Base-by-base conservation (phyloP, 208 protist species). In the Jaenimonas drosophilae region DNA sequence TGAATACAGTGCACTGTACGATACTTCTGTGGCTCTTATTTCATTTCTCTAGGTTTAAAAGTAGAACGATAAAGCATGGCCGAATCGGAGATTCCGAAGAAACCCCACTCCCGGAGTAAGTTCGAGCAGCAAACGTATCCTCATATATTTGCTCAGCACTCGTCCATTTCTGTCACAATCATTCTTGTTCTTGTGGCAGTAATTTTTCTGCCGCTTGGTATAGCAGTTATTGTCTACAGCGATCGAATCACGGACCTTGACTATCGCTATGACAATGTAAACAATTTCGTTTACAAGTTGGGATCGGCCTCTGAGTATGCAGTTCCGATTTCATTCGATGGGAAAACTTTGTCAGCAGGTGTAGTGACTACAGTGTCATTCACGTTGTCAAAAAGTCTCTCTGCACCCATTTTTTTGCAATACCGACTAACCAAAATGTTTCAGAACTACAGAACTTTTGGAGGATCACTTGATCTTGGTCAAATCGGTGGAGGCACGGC, bases 361-460 rank as follows among this genome's bases (percentile, higher is more conserved):
- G 62, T 53, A 2, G 19, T 52, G 3, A 72, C 75, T 2, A 17
- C 33, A 2, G 41, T 86, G 0, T 43, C 28, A 0, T 85, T 97
- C 44, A 63, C 53, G 2, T 26, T 98, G 1, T 5, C 12, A 1
- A 56, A 83, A 16, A 89, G 49, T 21, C 72, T 98, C 32, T 41
- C 71, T 6, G 55, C 82, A 9, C 96, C 97, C 7, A 62, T 99
- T 19, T 97, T 95, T 61, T 43, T 99, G 19, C 96, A 98, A 64
- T 99, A 99, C 69, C 61, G 85, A 17, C 61, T 99, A 0, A 83
- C 72, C 0, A 97, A 97, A 16, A 98, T 97, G 54, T 98, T 97
- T 67, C 97, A 99, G 61, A 99, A 99, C 64, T 97, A 99, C 53
- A 60, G 97, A 5, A 64, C 76, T 27, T 99, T 98, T 63, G 76